Conservation (phyloP, 106 monocot species). For the Ottelia alismoides region DNA sequence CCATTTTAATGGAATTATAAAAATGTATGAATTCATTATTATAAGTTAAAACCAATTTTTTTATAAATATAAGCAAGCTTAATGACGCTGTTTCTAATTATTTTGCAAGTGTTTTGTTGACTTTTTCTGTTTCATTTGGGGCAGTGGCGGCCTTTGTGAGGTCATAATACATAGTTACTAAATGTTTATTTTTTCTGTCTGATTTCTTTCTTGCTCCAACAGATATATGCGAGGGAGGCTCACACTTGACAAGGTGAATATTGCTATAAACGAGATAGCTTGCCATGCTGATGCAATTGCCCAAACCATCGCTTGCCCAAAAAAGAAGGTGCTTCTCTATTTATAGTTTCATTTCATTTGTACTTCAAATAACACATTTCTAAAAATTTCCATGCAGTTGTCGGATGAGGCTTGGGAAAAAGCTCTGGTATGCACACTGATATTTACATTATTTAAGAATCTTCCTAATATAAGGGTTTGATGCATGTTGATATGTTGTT, state of each 20-base stretch:
- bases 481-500: background rate
- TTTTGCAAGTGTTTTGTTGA: no score
- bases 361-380: background rate
- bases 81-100: no score
- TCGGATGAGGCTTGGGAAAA: slow-evolving; percentile 75
- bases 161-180: no score
- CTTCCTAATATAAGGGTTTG: background rate
- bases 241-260: slow-evolving; percentile 82
- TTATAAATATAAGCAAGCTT: no score
- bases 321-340: slow-evolving; percentile 52
- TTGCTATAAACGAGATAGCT: slow-evolving; percentile 82
- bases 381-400: slow-evolving; percentile 42
- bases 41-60: no score
- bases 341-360: no score
- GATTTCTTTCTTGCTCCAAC: no score
- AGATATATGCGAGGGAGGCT: slow-evolving; percentile 97
- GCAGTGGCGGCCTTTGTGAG: no score
- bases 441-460: background rate
- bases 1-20: no score
- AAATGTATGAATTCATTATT: no score
- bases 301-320: slow-evolving; percentile 58
- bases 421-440: slow-evolving; percentile 45
- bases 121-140: no score
- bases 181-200: no score
- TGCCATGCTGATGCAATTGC: slow-evolving; percentile 69